Evolutionary conservation across 305 asterid species (phyloP), one percentile per base, ranked within the genome.

Genomic region (Rubia peregrina): DNA sequence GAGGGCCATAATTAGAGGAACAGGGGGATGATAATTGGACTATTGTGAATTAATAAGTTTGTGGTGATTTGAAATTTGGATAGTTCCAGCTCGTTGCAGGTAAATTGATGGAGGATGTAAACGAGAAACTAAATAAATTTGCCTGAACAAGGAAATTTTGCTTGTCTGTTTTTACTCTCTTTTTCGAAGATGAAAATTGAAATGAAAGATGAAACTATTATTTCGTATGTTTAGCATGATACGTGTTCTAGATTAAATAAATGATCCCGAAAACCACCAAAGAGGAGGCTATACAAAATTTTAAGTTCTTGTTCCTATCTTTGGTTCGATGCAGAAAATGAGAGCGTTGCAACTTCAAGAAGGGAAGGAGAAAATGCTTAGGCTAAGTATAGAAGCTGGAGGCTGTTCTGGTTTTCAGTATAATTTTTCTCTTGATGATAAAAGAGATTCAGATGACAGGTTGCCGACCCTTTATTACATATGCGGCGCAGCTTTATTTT

Each of bases 381-480:
- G 99, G 19, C 82, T 94, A 87, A 86, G 95, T 81, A 85, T 94
- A 68, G 99, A 90, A 80, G 95, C 99, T 41, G 99, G 99, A 0
- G 98, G 99, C 30, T 94, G 99, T 86, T 94, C 99, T 5, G 99
- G 99, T 21, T 94, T 91, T 85, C 99, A 94, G 51, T 94, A 94
- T 77, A 92, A 88, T 64, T 94, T 94, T 80, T 80, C 90, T 60
- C 90, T 94, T 22, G 99, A 89, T 10, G 91, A 90, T 75, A 88
- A 86, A 76, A 74, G 83, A 81, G 84, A 85, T 68, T 67, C 76
- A 38, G 97, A 95, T 74, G 99, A 95, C 88, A 95, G 97, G 98
- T 91, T 69, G 56, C 41, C 38, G 51, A 51, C 44, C 33, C 8
- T 75, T 71, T 75, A 74, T 61, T 26, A 3, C 9, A 65, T 70